phyloP scores from a whole-genome alignment of 208 protist species.

The Tritrichomonas foetus region DNA sequence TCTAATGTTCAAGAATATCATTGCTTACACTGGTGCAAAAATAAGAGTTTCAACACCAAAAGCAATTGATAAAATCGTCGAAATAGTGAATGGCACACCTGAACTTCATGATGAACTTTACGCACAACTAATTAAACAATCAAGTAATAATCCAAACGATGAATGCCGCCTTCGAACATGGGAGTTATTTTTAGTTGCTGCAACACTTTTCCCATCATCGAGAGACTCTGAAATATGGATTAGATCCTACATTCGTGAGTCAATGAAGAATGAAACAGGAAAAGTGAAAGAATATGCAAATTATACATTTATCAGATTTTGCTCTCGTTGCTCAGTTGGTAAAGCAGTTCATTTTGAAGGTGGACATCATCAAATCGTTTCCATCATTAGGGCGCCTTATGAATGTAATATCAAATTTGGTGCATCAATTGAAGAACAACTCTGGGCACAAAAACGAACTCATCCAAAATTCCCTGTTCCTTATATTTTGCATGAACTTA shows the following conservation, averaged over 20 bases:
- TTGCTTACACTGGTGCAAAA: neutral
- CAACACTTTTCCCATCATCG: constrained; percentile 1
- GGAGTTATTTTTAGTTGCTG: neutral
- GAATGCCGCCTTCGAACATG: neutral
- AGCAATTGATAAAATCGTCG: neutral
- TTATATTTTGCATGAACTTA: neutral
- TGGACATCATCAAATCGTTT: neutral
- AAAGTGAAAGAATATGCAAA: neutral
- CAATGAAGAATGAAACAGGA: neutral
- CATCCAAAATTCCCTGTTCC: neutral
- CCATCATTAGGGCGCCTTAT: neutral
- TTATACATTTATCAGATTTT: constrained; percentile 6
- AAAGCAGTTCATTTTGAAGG: neutral
- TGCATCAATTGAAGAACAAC: neutral
- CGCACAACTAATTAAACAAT: constrained; percentile 15
- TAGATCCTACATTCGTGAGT: neutral
- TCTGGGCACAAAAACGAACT: neutral
- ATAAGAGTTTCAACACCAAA: neutral
- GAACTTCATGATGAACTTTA: neutral
- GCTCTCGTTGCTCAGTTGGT: neutral
- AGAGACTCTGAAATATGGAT: neutral
- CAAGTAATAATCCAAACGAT: neutral
- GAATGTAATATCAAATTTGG: neutral
- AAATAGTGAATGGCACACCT: neutral
- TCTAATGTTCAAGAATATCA: neutral